Percentiles rank a stretch among this genome's conserved stretches.
These are phyloP conservation scores for Clonostachys rhizophaga DNA, from an alignment of 2,329 filamentous ascomycete genomes.

Conservation along the genomic window DNA sequence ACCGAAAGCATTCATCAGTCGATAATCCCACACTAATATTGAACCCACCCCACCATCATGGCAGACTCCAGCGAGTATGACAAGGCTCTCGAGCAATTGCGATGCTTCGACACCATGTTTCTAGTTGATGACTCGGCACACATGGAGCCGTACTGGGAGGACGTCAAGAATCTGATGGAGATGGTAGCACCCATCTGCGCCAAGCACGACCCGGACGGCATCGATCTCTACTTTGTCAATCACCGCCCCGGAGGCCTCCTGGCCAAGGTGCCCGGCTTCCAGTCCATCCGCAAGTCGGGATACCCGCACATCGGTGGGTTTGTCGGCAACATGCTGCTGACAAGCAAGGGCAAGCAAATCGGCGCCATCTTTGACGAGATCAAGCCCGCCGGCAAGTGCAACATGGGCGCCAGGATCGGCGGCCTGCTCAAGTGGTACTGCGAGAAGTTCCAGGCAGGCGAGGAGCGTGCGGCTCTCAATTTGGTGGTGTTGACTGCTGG, in stretches of 20 bases:
- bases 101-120: conserved; percentile 80
- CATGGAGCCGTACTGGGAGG: conserved; percentile 77
- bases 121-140: conserved; percentile 89
- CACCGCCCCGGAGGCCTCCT: conserved; percentile 30
- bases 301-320: conserved; percentile 62
- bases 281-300: conserved; percentile 18
- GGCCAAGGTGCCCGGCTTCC: conserved; percentile 26
- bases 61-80: conserved; percentile 43
- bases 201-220: conserved; percentile 72
- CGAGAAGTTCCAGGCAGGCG: conserved; percentile 24
- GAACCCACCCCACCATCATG: too few species aligned
- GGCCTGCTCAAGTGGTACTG: conserved; percentile 73
- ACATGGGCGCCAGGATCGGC: conserved; percentile 68
- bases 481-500: conserved; percentile 94
- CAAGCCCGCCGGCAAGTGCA: conserved; percentile 62
- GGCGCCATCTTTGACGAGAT: conserved; percentile 66
- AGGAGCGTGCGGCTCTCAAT: conserved; percentile 70
- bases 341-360: conserved; percentile 48
- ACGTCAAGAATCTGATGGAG: conserved; percentile 65
- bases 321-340: conserved; percentile 39
- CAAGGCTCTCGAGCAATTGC: conserved; percentile 68
- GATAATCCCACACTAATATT: too few species aligned
- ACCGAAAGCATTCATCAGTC: too few species aligned
- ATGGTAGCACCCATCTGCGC: conserved; percentile 81
- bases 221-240: conserved; percentile 92